Conservation (phyloP, 805 yeast species). For the Ogataea philodendri region DNA sequence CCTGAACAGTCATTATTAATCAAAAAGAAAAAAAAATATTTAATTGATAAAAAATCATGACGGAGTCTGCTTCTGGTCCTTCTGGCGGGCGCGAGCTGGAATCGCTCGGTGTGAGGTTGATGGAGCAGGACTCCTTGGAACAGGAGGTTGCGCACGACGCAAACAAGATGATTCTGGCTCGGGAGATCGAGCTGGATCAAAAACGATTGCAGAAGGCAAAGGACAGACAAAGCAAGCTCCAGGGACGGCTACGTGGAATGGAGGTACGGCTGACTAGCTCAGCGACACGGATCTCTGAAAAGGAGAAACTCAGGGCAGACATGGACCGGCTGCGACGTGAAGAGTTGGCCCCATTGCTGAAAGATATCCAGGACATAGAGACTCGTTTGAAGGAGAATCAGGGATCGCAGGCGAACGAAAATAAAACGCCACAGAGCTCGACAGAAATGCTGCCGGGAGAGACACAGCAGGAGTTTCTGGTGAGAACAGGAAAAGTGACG, state of each 20-base stretch:
- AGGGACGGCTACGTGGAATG: constrained; percentile 45
- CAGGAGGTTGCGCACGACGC: constrained; percentile 68
- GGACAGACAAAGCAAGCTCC: constrained; percentile 43
- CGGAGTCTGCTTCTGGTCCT: constrained; percentile 2
- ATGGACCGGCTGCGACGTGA: constrained; percentile 46
- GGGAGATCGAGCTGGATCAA: constrained; percentile 70
- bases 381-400: constrained; percentile 35
- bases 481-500: constrained; percentile 89
- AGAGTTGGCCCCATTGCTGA: constrained; percentile 52
- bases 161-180: constrained; percentile 52
- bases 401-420: constrained; percentile 9
- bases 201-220: constrained; percentile 70
- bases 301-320: constrained; percentile 53
- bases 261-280: constrained; percentile 49
- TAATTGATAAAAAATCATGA: not conserved
- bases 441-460: constrained; percentile 61
- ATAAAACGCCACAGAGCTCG: constrained; percentile 20
- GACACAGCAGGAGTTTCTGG: constrained; percentile 70
- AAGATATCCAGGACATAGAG: constrained; percentile 63
- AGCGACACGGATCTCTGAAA: constrained; percentile 62
- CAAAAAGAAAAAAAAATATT: constrained; percentile 1
- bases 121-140: constrained; percentile 83
- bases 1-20: constrained; percentile 8
- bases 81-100: constrained; percentile 27
- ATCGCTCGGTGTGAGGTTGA: constrained; percentile 53